phyloP scores from a whole-genome alignment of 306 rosid species.

The Pyrus betulifolia region DNA sequence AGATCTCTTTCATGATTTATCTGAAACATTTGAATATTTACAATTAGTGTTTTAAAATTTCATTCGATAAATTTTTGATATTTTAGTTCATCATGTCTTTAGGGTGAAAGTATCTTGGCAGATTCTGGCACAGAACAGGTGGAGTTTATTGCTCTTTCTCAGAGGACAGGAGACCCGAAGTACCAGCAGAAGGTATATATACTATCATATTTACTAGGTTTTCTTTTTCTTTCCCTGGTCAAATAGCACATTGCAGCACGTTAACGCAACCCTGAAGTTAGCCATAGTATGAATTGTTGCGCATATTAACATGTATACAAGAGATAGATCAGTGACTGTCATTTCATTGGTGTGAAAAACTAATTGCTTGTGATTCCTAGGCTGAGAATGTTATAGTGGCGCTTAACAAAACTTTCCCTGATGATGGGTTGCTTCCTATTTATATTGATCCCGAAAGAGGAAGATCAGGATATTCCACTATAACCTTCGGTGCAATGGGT shows the following conservation, averaged over 20 bases:
- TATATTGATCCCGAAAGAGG: conserved; percentile 73
- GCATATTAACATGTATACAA: background rate
- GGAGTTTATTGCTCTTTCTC: conserved; percentile 93
- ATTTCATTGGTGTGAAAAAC: conserved; percentile 4
- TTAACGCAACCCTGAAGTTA: background rate
- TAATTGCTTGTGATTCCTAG: conserved; percentile 42
- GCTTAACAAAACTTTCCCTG: conserved; percentile 76
- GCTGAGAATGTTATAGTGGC: conserved; percentile 70
- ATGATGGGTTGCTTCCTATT: conserved; percentile 92
- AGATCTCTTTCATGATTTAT: conserved; percentile 11
- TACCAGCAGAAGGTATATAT: conserved; percentile 76
- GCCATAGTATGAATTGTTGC: background rate
- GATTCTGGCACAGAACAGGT: conserved; percentile 98
- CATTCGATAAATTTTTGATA: background rate
- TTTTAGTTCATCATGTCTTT: conserved; percentile 18
- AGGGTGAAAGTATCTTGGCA: conserved; percentile 93
- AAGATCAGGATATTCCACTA: conserved; percentile 45
- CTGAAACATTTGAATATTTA: background rate
- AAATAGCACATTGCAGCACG: background rate
- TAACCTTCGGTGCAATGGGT: conserved; percentile 99
- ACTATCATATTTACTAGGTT: background rate
- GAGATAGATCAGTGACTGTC: background rate
- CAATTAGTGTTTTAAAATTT: background rate
- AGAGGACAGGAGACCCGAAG: conserved; percentile 91
- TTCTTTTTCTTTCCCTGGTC: background rate